phyloP scores from a whole-genome alignment of 2,329 filamentous ascomycete genomes.

The Periconia sp. region DNA sequence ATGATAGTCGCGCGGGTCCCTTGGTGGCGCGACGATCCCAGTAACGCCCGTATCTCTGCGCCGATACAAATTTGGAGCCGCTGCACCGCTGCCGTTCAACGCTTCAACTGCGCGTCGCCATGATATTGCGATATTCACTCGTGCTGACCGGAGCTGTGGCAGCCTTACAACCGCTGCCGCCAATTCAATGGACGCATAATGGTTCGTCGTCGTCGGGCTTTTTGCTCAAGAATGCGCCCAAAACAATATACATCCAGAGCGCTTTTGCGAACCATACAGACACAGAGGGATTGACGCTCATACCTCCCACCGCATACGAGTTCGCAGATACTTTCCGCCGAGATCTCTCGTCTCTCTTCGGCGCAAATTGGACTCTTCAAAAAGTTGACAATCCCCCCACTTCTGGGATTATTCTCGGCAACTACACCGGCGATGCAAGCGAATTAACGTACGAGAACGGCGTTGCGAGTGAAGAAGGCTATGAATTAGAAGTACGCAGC shows the following conservation, averaged over 20 bases:
- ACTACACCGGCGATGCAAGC: conserved; percentile 28
- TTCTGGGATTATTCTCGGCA: conserved; percentile 53
- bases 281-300: conserved; percentile 56
- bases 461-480: conserved; percentile 56
- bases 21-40: no score
- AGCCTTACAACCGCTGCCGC: conserved; percentile 50
- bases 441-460: conserved; percentile 57
- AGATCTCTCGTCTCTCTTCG: conserved; percentile 53
- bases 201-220: conserved; percentile 25
- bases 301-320: conserved; percentile 57
- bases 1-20: conserved; percentile 20
- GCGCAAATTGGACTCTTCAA: conserved; percentile 51
- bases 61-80: conserved; percentile 17
- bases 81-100: no score
- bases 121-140: conserved; percentile 17
- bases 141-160: conserved; percentile 23
- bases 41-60: conserved; percentile 18
- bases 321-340: conserved; percentile 56
- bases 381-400: conserved; percentile 43
- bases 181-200: conserved; percentile 33
- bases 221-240: conserved; percentile 22
- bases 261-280: conserved; percentile 51
- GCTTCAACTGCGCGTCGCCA: no score
- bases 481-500: conserved; percentile 50
- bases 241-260: conserved; percentile 51